A percentile compares a stretch with the other conserved stretches of the same genome.
phyloP scores from a whole-genome alignment of 345 rosid species.

The Brassica incana region DNA sequence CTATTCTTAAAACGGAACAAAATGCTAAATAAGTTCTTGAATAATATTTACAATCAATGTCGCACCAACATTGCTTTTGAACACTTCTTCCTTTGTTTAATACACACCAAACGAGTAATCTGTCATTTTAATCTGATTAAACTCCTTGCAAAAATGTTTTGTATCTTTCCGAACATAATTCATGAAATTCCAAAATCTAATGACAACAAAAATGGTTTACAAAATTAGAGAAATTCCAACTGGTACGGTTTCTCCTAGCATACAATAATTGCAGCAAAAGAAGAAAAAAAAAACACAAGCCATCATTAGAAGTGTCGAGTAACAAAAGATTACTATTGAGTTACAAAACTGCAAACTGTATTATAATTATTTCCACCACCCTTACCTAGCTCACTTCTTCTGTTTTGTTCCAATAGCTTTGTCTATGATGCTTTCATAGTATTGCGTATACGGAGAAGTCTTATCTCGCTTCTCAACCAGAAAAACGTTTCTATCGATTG shows the following conservation, averaged over 20 bases:
- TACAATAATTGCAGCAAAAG: not conserved
- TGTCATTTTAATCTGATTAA: not conserved
- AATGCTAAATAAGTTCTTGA: not conserved
- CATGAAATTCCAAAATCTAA: not conserved
- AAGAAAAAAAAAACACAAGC: not conserved
- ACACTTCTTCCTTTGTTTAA: not conserved
- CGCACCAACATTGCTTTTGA: constrained; percentile 6
- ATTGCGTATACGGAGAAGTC: constrained; percentile 62
- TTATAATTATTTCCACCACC: not conserved
- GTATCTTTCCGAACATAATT: constrained; percentile 12
- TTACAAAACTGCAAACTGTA: not conserved
- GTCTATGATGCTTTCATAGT: constrained; percentile 57
- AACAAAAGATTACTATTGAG: not conserved
- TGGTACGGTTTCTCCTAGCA: not conserved
- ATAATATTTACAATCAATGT: not conserved
- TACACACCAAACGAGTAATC: not conserved
- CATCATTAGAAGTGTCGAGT: not conserved
- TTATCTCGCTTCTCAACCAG: constrained; percentile 60
- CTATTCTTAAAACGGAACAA: not conserved
- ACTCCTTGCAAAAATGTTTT: not conserved
- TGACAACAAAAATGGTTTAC: not conserved
- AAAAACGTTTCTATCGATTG: constrained; percentile 69
- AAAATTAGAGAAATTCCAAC: not conserved
- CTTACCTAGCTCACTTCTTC: constrained; percentile 20
- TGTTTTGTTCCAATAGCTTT: constrained; percentile 44